Evolutionary conservation across 345 rosid genomes (phyloP).

Genomic region (Salix caprea): DNA sequence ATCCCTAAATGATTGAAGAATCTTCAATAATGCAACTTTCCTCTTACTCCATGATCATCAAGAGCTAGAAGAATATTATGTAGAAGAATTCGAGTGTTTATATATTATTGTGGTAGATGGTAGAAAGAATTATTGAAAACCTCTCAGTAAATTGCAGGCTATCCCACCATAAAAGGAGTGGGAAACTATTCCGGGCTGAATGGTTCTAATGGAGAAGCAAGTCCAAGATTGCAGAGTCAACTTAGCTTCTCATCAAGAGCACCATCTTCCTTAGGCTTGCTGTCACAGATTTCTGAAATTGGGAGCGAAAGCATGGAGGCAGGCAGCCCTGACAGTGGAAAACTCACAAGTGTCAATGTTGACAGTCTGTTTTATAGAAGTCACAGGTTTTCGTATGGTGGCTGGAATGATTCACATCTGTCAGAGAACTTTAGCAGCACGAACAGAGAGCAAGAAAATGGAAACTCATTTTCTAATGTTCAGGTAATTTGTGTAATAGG

Average conservation of each 20-base stretch:
- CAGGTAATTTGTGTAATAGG: slow-evolving; percentile 37
- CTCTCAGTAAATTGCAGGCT: slow-evolving; percentile 48
- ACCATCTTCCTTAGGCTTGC: slow-evolving; percentile 66
- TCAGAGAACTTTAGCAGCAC: slow-evolving; percentile 36
- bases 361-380: slow-evolving; percentile 24
- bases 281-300: slow-evolving; percentile 67
- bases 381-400: slow-evolving; percentile 37
- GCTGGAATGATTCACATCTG: slow-evolving; percentile 60
- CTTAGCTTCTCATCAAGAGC: slow-evolving; percentile 50
- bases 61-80: neutral
- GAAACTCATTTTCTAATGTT: slow-evolving; percentile 31
- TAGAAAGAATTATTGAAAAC: slow-evolving; percentile 17
- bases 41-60: neutral
- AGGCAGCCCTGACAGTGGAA: slow-evolving; percentile 28
- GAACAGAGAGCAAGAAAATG: slow-evolving; percentile 47
- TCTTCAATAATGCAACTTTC: neutral
- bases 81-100: too few relatives aligned
- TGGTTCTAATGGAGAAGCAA: slow-evolving; percentile 44
- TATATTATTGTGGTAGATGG: neutral
- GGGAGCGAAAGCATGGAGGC: slow-evolving; percentile 31
- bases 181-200: slow-evolving; percentile 43
- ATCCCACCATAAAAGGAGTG: slow-evolving; percentile 40
- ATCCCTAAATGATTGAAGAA: neutral
- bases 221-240: slow-evolving; percentile 55
- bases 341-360: slow-evolving; percentile 20